Evolutionary conservation across 2,329 filamentous ascomycete species (phyloP), one percentile per base, ranked within the genome.

Genomic region (Fusarium chlamydosporum): DNA sequence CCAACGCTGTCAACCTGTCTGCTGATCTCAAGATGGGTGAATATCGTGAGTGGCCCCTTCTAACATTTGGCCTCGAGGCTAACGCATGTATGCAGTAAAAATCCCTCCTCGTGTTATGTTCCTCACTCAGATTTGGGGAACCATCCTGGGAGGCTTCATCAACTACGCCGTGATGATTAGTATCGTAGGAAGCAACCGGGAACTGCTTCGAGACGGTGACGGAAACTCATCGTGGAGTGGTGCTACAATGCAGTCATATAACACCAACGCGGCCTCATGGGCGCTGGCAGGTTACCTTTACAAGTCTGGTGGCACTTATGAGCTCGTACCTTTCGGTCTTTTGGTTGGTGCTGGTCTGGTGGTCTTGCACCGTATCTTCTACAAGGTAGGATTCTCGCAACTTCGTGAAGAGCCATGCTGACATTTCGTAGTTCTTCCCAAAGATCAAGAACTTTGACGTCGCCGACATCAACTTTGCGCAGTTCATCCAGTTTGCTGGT

Each of bases 1-100:
- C 57, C 4, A 85, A 85, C 50, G 77, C 80, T 0, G 82, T 88
- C 43, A 83, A 78, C 55, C 76, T 88, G 8, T 84, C 79, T 37
- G 83, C 81, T 46, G 85, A 87, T 64, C 73, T 88, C 26, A 88
- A 88, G 76, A 82, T 88, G 80, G 86, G 86, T 20, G 84, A 88
- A 77, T 88, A 88, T 51, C 81, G 84, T 84, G 76, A 52, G 82
- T 78, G 5, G 16, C 13, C 3, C 7, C 12, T 8, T 11, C 2
- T 9, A 1, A 0, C n/a, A 16, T 23, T 13, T 15, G 10, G 12
- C 1, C 5, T 26, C 46, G 2, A 34, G 12, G 33, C 72, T 78
- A 42, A 80, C 48, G 13, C 1, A 29, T 18, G 12, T 35, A 31
- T 66, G n/a, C 27, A 83, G 81, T 85, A 69, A 88, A 88, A 67